Evolutionary conservation across 441 rosid species (phyloP), one percentile per base, ranked within the genome.

Genomic region (Croton laevigatus): DNA sequence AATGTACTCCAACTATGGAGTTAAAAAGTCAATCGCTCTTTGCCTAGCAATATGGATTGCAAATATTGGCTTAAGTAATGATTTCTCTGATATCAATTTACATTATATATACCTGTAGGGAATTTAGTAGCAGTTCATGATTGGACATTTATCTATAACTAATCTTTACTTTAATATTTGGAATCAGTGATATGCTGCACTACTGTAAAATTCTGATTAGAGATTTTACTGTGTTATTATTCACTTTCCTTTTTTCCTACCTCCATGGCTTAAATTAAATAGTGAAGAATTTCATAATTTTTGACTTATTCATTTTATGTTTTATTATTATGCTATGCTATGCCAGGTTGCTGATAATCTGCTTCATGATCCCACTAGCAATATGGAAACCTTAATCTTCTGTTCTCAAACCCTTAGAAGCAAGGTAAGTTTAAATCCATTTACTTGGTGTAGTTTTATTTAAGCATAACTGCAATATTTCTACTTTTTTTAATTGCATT

Each of bases 321-420:
- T 53, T 27, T 45, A 62, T 67, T 17, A 59, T 40, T 65, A 59
- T 55, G 8, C 61, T 69, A 6, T 78, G 44, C 69, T 71, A 72
- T 46, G 22, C 62, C 55, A 95, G 99, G 97, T 96, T 73, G 98
- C 98, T 81, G 99, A 96, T 85, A 96, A 96, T 81, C 85, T 96
- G 84, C 98, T 96, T 70, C 99, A 96, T 57, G 99, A 96, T 82
- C 82, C 95, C 66, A 82, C 94, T 3, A 96, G 98, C 91, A 96
- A 96, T 86, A 71, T 86, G 77, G 98, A 96, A 80, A 96, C 99
- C 57, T 84, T 90, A 73, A 93, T 96, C 77, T 96, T 96, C 80
- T 96, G 98, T 76, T 96, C 99, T 57, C 99, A 96, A 80, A 96
- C 99, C 22, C 99, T 96, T 71, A 81, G 99, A 84, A 89, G 98